Evolutionary conservation across 306 rosid genomes (phyloP).

Genomic region (Dryas octopetala): DNA sequence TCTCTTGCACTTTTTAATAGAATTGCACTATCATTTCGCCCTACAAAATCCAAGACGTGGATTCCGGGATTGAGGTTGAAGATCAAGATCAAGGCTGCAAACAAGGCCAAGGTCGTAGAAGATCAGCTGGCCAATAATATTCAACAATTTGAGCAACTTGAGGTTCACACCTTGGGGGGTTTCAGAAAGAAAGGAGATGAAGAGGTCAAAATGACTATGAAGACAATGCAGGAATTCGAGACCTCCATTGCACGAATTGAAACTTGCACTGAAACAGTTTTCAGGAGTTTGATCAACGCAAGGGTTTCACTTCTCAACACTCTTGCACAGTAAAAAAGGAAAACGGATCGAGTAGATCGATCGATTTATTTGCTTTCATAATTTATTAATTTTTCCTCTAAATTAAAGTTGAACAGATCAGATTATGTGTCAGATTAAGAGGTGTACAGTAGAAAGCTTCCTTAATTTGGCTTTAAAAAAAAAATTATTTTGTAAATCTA

Average conservation of each 20-base stretch:
- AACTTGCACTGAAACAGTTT: slow-evolving; percentile 46
- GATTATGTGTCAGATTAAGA: too few relatives aligned
- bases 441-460: too few relatives aligned
- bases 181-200: slow-evolving; percentile 55
- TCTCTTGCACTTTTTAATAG: slow-evolving; percentile 60
- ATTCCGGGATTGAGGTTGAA: slow-evolving; percentile 24
- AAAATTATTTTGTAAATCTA: too few relatives aligned
- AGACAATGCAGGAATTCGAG: slow-evolving; percentile 69
- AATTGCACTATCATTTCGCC: slow-evolving; percentile 42
- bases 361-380: too few relatives aligned
- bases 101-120: slow-evolving; percentile 20
- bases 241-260: slow-evolving; percentile 45
- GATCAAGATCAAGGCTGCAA: slow-evolving; percentile 23
- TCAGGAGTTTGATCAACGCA: slow-evolving; percentile 67
- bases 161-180: slow-evolving; percentile 27
- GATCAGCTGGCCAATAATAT: not conserved
- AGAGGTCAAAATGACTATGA: slow-evolving; percentile 50
- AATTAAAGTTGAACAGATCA: too few relatives aligned
- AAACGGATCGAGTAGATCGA: too few relatives aligned
- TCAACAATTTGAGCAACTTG: not conserved
- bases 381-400: too few relatives aligned
- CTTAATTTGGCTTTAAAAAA: too few relatives aligned
- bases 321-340: slow-evolving; percentile 32
- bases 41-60: slow-evolving; percentile 39
- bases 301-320: slow-evolving; percentile 68